phyloP scores from a whole-genome alignment of 140 eudicot species.

The Stevia rebaudiana region DNA sequence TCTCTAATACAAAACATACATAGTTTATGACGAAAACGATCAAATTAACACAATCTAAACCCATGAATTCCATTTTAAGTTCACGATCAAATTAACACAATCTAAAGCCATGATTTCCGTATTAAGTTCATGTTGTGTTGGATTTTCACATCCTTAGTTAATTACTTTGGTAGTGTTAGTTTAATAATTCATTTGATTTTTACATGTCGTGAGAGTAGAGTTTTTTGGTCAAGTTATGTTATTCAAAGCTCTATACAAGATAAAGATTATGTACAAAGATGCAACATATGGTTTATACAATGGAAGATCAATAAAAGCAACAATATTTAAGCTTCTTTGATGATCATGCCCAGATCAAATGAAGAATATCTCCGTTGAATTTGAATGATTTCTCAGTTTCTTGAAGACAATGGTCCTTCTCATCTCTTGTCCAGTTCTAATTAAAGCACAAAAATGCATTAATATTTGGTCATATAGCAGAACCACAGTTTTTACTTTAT shows the following conservation, averaged over 20 bases:
- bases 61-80: no score
- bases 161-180: no score
- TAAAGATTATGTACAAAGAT: slow-evolving; percentile 21
- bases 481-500: slow-evolving; percentile 17
- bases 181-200: neutral
- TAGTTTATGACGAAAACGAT: no score
- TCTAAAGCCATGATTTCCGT: no score
- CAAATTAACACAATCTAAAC: no score
- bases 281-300: slow-evolving; percentile 8
- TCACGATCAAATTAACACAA: no score
- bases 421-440: slow-evolving; percentile 90
- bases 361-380: slow-evolving; percentile 69
- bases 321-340: slow-evolving; percentile 14
- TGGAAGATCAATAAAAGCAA: slow-evolving; percentile 22
- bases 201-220: slow-evolving; percentile 1
- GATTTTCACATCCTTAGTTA: no score
- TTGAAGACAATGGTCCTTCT: slow-evolving; percentile 88
- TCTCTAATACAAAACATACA: no score
- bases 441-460: slow-evolving; percentile 2
- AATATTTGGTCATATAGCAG: slow-evolving; percentile 14
- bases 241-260: slow-evolving; percentile 22
- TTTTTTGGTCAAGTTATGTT: slow-evolving; percentile 14
- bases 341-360: slow-evolving; percentile 56
- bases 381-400: slow-evolving; percentile 93
- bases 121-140: no score